A percentile compares a stretch with the other conserved stretches of the same genome.
These are phyloP conservation scores for Verruconis gallopava DNA, from an alignment of 2,329 filamentous ascomycete species.

Conservation along the genomic window DNA sequence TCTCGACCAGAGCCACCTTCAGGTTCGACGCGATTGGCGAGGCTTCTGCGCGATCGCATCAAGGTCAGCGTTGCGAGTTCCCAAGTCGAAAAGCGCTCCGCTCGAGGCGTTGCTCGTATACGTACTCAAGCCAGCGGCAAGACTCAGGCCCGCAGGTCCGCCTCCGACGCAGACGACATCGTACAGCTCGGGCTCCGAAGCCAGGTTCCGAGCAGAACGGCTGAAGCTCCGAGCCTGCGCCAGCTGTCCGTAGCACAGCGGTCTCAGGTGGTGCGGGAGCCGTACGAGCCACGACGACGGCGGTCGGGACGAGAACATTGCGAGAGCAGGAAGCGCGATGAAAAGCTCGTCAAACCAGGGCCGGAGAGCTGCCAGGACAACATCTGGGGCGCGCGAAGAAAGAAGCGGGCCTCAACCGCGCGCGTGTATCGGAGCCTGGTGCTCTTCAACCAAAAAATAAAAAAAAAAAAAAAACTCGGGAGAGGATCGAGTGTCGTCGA, in stretches of 20 bases:
- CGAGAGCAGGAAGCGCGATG: no score
- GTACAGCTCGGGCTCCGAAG: conserved; percentile 56
- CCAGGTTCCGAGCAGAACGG: background rate
- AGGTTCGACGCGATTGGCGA: conserved; percentile 64
- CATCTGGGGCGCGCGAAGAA: no score
- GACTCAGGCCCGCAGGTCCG: conserved; percentile 74
- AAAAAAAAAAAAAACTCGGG: no score
- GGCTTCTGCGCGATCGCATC: no score
- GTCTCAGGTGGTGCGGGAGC: background rate
- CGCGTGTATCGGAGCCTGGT: no score
- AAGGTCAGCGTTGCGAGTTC: conserved; percentile 16
- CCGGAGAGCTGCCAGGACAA: no score
- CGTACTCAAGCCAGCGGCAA: conserved; percentile 29
- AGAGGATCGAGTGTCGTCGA: no score
- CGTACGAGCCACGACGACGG: background rate
- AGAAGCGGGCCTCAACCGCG: no score
- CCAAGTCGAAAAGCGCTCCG: conserved; percentile 9
- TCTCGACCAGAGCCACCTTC: conserved; percentile 79
- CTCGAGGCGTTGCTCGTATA: conserved; percentile 3
- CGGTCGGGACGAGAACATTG: no score
- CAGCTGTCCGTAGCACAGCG: background rate
- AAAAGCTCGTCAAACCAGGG: no score
- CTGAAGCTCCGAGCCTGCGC: background rate
- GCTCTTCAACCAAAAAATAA: no score
- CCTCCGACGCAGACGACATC: conserved; percentile 88